A percentile compares a stretch with the other conserved stretches of the same genome.
These are phyloP conservation scores for Lizonia empirigonia DNA, from an alignment of 2,329 filamentous ascomycete genomes.

Conservation along the genomic window DNA sequence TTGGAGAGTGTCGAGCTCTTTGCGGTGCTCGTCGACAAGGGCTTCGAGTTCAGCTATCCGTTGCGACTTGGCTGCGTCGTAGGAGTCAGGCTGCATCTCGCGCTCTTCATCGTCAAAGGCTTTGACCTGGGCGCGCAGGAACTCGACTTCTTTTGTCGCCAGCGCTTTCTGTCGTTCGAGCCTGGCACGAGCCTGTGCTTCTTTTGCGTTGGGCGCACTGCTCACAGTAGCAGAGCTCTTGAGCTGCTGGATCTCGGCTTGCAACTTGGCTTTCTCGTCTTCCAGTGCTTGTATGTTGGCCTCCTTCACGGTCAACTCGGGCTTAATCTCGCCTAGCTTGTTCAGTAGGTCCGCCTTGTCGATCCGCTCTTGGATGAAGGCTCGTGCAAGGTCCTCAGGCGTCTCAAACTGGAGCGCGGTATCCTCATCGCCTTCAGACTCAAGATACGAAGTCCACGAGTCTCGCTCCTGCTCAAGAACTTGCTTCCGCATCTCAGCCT, in stretches of 20 bases:
- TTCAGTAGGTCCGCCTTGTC: slow-evolving; percentile 81
- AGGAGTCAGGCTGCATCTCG: slow-evolving; percentile 79
- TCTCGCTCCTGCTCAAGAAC: slow-evolving; percentile 85
- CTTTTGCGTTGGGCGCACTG: slow-evolving; percentile 53
- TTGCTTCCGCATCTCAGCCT: slow-evolving; percentile 81
- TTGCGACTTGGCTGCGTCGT: slow-evolving; percentile 74
- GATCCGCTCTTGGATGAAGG: slow-evolving; percentile 80
- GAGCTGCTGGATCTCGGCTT: slow-evolving; percentile 72
- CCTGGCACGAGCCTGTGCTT: slow-evolving; percentile 71
- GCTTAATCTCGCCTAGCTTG: slow-evolving; percentile 76
- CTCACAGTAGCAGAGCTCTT: slow-evolving; percentile 54
- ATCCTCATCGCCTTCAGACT: slow-evolving; percentile 66
- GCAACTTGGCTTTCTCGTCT: slow-evolving; percentile 68
- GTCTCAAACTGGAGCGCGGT: slow-evolving; percentile 79
- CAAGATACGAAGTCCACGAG: slow-evolving; percentile 85
- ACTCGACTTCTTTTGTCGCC: slow-evolving; percentile 90
- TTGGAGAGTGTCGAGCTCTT: slow-evolving; percentile 76
- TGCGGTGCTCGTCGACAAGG: slow-evolving; percentile 85
- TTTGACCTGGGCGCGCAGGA: slow-evolving; percentile 88
- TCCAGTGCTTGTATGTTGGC: slow-evolving; percentile 74
- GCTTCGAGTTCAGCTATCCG: slow-evolving; percentile 82
- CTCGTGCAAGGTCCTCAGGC: slow-evolving; percentile 83
- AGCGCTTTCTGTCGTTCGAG: slow-evolving; percentile 85
- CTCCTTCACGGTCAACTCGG: slow-evolving; percentile 78
- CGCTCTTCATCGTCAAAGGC: slow-evolving; percentile 84